phyloP scores from a whole-genome alignment of 345 rosid species.

The Melastoma malabathricum region DNA sequence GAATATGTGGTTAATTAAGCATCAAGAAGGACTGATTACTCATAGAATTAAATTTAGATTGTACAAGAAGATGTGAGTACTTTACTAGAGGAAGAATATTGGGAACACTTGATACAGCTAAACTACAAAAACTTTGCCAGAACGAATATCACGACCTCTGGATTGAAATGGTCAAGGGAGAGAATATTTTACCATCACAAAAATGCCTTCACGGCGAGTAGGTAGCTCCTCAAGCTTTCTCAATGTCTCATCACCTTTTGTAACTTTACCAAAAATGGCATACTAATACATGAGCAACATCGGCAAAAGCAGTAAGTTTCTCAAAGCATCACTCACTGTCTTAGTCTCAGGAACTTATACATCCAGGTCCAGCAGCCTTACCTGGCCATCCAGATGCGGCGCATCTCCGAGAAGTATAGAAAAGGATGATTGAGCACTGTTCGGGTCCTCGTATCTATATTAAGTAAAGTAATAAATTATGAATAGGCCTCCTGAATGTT shows the following conservation, averaged over 20 bases:
- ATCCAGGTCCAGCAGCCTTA: slow-evolving; percentile 12
- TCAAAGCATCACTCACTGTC: too few relatives aligned
- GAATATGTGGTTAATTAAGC: too few relatives aligned
- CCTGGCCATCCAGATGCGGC: slow-evolving; percentile 89
- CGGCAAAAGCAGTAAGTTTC: slow-evolving; percentile 1
- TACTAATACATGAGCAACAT: slow-evolving; percentile 36
- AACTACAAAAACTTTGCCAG: too few relatives aligned
- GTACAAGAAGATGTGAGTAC: too few relatives aligned
- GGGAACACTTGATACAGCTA: too few relatives aligned
- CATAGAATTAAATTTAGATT: too few relatives aligned
- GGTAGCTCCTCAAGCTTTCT: slow-evolving; percentile 79
- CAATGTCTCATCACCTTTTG: slow-evolving; percentile 87
- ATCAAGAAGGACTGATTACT: too few relatives aligned
- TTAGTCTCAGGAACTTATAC: too few relatives aligned
- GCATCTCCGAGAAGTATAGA: slow-evolving; percentile 96
- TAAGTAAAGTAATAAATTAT: too few relatives aligned
- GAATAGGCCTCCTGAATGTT: too few relatives aligned
- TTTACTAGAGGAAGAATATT: too few relatives aligned
- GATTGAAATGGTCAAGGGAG: neutral
- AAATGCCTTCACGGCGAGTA: slow-evolving; percentile 80
- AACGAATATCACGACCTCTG: neutral
- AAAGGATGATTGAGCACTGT: slow-evolving; percentile 84
- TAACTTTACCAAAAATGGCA: slow-evolving; percentile 90
- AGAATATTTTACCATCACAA: slow-evolving; percentile 58
- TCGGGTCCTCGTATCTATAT: slow-evolving; percentile 64